Conservation (phyloP, 2,329 filamentous ascomycete species). For the Domatiomyces catenatus region DNA sequence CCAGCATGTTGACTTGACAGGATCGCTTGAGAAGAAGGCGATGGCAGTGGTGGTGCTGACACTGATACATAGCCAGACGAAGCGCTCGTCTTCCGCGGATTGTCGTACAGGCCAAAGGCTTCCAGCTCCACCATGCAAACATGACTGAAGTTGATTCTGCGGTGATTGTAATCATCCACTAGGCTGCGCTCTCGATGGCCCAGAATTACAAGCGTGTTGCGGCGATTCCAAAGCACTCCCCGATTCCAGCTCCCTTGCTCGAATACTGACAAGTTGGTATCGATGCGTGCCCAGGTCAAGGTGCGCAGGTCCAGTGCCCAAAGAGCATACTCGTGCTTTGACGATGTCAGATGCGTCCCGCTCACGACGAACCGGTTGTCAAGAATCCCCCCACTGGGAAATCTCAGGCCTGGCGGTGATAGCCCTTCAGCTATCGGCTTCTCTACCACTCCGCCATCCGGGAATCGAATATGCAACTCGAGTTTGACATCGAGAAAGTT, state of each 20-base stretch:
- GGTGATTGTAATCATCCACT: slow-evolving; percentile 95
- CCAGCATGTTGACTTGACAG: slow-evolving; percentile 44
- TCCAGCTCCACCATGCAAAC: slow-evolving; percentile 95
- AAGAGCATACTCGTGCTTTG: slow-evolving; percentile 92
- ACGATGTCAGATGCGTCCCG: slow-evolving; percentile 91
- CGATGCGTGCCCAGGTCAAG: slow-evolving; percentile 86
- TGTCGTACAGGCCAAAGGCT: slow-evolving; percentile 93
- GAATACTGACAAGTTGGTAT: slow-evolving; percentile 86
- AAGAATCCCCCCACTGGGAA: slow-evolving; percentile 89
- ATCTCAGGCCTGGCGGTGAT: slow-evolving; percentile 80
- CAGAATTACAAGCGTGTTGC: slow-evolving; percentile 90
- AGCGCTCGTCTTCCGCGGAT: slow-evolving; percentile 63
- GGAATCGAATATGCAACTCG: slow-evolving; percentile 73
- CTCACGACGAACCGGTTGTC: slow-evolving; percentile 95
- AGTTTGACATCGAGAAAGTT: slow-evolving; percentile 96
- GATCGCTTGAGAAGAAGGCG: slow-evolving; percentile 27
- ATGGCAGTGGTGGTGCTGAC: slow-evolving; percentile 52
- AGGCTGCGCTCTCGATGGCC: slow-evolving; percentile 86
- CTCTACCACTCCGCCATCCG: slow-evolving; percentile 71
- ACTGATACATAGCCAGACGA: slow-evolving; percentile 74
- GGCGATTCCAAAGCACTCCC: slow-evolving; percentile 78
- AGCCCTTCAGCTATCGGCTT: slow-evolving; percentile 76
- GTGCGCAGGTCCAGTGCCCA: slow-evolving; percentile 86
- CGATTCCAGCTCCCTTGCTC: slow-evolving; percentile 97
- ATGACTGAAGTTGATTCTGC: slow-evolving; percentile 92